phyloP scores from a whole-genome alignment of 164 flowering plant genomes.

The Sedum album region DNA sequence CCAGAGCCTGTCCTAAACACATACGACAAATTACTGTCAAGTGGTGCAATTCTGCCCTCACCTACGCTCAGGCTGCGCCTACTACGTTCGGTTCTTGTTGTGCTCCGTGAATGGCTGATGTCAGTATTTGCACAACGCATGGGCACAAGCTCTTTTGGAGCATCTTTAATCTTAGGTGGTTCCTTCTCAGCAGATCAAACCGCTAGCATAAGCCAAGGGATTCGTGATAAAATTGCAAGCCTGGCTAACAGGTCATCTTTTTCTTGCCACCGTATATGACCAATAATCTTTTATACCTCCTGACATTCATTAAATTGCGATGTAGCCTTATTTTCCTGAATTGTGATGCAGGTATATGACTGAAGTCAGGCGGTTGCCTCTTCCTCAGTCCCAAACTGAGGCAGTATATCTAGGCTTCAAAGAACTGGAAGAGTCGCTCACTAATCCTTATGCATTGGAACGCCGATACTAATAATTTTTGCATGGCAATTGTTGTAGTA shows the following conservation, averaged over 20 bases:
- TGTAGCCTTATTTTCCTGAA: too few relatives aligned
- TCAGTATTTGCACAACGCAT: slow-evolving; percentile 61
- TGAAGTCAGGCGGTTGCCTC: slow-evolving; percentile 77
- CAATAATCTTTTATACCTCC: too few relatives aligned
- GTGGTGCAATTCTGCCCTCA: slow-evolving; percentile 75
- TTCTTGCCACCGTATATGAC: too few relatives aligned
- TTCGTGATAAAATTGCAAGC: slow-evolving; percentile 82
- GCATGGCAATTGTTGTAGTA: too few relatives aligned
- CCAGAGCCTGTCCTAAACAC: slow-evolving; percentile 76
- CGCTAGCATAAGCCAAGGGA: slow-evolving; percentile 53
- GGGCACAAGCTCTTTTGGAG: slow-evolving; percentile 72
- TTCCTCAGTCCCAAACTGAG: slow-evolving; percentile 72
- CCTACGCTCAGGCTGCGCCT: slow-evolving; percentile 68
- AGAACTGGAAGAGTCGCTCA: slow-evolving; percentile 85
- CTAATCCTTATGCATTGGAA: slow-evolving; percentile 41
- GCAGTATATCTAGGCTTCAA: slow-evolving; percentile 72
- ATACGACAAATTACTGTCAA: slow-evolving; percentile 76
- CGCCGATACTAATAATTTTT: slow-evolving; percentile 4
- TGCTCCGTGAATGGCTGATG: slow-evolving; percentile 95
- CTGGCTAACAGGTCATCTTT: slow-evolving; percentile 75
- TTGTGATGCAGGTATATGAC: slow-evolving; percentile 85
- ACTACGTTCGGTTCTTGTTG: slow-evolving; percentile 69
- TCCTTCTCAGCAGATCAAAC: slow-evolving; percentile 44
- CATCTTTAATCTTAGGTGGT: slow-evolving; percentile 56
- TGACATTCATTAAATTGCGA: background rate